Conservation (phyloP, 768 basidiomycete genomes). For the Russula foetens region DNA sequence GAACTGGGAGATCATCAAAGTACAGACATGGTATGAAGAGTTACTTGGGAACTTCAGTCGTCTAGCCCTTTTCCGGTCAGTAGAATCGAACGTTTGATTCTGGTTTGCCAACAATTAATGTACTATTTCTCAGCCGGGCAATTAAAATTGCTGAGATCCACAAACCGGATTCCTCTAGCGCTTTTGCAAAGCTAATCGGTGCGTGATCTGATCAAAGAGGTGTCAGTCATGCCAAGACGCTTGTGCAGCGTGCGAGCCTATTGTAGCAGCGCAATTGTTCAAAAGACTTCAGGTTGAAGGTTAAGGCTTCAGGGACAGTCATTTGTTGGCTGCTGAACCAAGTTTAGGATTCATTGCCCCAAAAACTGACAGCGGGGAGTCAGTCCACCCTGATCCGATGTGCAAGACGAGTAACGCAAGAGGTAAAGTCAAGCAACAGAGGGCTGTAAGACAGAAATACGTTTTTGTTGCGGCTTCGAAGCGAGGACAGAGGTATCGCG, state of each 20-base stretch:
- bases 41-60: conserved; percentile 61
- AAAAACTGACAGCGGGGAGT: conserved; percentile 31
- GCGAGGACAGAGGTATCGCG: conserved; percentile 40
- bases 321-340: not conserved
- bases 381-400: conserved; percentile 36
- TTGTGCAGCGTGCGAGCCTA: conserved; percentile 41
- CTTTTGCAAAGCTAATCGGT: conserved; percentile 60
- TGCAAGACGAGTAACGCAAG: conserved; percentile 25
- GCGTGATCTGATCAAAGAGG: conserved; percentile 19
- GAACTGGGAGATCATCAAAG: conserved; percentile 63
- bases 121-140: conserved; percentile 40
- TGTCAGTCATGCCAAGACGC: not conserved
- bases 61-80: conserved; percentile 62
- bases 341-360: conserved; percentile 52
- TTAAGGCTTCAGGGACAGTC: conserved; percentile 21
- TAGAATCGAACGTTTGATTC: not conserved
- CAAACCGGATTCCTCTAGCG: conserved; percentile 33
- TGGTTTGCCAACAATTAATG: no score
- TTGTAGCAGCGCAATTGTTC: conserved; percentile 53
- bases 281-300: conserved; percentile 67
- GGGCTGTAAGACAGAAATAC: conserved; percentile 49
- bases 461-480: conserved; percentile 45
- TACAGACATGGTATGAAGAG: conserved; percentile 43
- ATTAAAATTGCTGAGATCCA: conserved; percentile 58
- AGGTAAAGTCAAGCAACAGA: conserved; percentile 36